phyloP scores from a whole-genome alignment of 768 basidiomycete species.

The Multifurca ochricompacta region DNA sequence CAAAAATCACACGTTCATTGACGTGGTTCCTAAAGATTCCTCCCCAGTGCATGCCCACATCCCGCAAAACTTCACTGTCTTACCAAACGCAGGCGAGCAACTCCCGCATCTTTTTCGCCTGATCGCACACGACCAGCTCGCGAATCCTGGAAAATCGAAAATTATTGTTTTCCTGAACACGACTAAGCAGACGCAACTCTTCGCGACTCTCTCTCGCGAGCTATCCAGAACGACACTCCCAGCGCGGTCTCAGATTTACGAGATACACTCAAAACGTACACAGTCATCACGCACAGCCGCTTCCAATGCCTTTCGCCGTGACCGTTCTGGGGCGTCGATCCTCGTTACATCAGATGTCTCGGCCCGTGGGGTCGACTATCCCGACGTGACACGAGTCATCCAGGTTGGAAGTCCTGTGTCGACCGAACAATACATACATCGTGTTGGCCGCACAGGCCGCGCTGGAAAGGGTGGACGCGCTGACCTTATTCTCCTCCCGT shows the following conservation, averaged over 20 bases:
- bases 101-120: constrained; percentile 73
- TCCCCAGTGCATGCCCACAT: constrained; percentile 68
- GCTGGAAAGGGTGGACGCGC: constrained; percentile 55
- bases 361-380: constrained; percentile 85
- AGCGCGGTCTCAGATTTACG: constrained; percentile 54
- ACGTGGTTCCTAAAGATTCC: constrained; percentile 55
- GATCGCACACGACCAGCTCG: constrained; percentile 82
- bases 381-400: constrained; percentile 80
- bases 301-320: constrained; percentile 52
- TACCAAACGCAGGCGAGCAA: constrained; percentile 58
- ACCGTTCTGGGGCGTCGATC: constrained; percentile 46
- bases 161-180: constrained; percentile 79
- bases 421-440: constrained; percentile 73
- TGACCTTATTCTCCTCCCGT: constrained; percentile 73
- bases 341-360: constrained; percentile 86
- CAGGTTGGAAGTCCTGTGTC: constrained; percentile 76
- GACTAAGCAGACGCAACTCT: constrained; percentile 77
- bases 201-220: constrained; percentile 51
- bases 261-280: constrained; percentile 73
- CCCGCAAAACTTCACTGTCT: constrained; percentile 73
- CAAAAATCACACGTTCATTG: constrained; percentile 58
- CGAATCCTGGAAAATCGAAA: constrained; percentile 59
- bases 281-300: constrained; percentile 50
- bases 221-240: constrained; percentile 42
- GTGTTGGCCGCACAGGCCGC: constrained; percentile 80